A percentile compares a stretch with the other conserved stretches of the same genome.
Evolutionary conservation across 352 stramenopile species (phyloP).

Genomic region (Pythium chondricola): DNA sequence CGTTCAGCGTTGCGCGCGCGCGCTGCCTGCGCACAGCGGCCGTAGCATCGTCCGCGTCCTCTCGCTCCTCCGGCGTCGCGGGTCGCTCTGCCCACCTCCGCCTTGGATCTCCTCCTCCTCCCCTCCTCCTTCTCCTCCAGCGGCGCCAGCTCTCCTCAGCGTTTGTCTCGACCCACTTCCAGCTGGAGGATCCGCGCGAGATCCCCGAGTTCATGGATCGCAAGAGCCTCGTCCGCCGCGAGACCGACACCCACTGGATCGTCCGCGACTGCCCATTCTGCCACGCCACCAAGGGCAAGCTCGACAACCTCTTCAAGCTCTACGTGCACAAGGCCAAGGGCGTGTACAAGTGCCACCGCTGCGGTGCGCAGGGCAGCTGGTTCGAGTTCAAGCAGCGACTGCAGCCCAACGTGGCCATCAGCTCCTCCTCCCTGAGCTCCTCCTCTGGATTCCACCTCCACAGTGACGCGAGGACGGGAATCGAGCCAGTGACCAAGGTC

Average conservation of each 20-base stretch:
- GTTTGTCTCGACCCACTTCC: slow-evolving; percentile 81
- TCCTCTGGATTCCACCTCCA: slow-evolving; percentile 33
- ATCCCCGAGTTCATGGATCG: slow-evolving; percentile 66
- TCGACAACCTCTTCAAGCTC: slow-evolving; percentile 89
- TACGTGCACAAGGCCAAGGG: slow-evolving; percentile 86
- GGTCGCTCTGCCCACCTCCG: no score
- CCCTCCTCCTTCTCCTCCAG: not conserved
- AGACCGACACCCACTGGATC: slow-evolving; percentile 75
- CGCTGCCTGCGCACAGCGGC: slow-evolving; percentile 11
- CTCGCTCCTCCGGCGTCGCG: slow-evolving; percentile 5
- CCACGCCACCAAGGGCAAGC: slow-evolving; percentile 68
- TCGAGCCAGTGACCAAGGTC: slow-evolving; percentile 37
- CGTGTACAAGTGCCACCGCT: slow-evolving; percentile 89
- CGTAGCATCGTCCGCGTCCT: slow-evolving; percentile 2
- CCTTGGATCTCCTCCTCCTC: no score
- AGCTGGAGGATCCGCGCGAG: slow-evolving; percentile 57
- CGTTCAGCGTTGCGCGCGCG: slow-evolving; percentile 14
- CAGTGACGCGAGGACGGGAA: slow-evolving; percentile 2
- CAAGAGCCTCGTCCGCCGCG: slow-evolving; percentile 54
- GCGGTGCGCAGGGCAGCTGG: slow-evolving; percentile 78
- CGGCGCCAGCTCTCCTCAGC: slow-evolving; percentile 10
- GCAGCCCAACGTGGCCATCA: slow-evolving; percentile 45
- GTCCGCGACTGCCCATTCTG: slow-evolving; percentile 87
- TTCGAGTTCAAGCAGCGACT: slow-evolving; percentile 88
- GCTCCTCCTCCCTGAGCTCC: slow-evolving; percentile 29